phyloP scores from a whole-genome alignment of 1,139 yeast species.

The Diutina siamensis region DNA sequence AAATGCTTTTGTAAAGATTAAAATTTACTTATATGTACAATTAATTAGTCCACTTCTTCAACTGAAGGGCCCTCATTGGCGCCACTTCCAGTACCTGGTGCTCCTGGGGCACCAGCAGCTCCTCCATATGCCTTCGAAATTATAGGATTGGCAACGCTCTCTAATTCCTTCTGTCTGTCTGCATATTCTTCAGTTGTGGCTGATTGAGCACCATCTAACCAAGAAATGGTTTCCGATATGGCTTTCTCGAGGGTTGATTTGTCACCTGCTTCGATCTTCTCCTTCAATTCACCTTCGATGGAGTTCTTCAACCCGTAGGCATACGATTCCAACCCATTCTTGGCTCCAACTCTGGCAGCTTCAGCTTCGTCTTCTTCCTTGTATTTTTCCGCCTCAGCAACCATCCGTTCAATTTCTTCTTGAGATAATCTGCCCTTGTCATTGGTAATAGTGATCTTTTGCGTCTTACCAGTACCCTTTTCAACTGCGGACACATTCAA shows the following conservation, averaged over 20 bases:
- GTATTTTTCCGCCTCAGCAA: conserved; percentile 83
- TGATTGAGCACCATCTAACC: conserved; percentile 1
- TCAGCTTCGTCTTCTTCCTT: conserved; percentile 58
- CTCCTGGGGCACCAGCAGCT: conserved; percentile 22
- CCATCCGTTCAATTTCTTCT: conserved; percentile 91
- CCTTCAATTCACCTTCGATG: conserved; percentile 29
- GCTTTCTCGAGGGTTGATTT: conserved; percentile 10
- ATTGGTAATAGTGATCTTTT: conserved; percentile 88
- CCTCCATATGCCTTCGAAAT: conserved; percentile 4
- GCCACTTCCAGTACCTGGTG: neutral
- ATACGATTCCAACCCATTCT: conserved; percentile 1
- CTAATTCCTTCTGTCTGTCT: conserved; percentile 6
- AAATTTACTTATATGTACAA: neutral
- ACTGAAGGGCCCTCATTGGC: conserved; percentile 7
- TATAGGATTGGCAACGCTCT: conserved; percentile 6
- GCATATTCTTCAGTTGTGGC: conserved; percentile 5
- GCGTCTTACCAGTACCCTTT: conserved; percentile 84
- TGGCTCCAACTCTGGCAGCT: conserved; percentile 4
- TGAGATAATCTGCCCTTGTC: conserved; percentile 94
- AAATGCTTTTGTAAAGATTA: no score
- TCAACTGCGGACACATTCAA: conserved; percentile 88
- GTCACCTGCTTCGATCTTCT: conserved; percentile 35
- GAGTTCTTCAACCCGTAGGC: conserved; percentile 12
- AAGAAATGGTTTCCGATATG: neutral
- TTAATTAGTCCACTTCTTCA: conserved; percentile 6